Base-by-base conservation (phyloP, 192 early-diverging fungal species). In the Coemansia furcata region DNA sequence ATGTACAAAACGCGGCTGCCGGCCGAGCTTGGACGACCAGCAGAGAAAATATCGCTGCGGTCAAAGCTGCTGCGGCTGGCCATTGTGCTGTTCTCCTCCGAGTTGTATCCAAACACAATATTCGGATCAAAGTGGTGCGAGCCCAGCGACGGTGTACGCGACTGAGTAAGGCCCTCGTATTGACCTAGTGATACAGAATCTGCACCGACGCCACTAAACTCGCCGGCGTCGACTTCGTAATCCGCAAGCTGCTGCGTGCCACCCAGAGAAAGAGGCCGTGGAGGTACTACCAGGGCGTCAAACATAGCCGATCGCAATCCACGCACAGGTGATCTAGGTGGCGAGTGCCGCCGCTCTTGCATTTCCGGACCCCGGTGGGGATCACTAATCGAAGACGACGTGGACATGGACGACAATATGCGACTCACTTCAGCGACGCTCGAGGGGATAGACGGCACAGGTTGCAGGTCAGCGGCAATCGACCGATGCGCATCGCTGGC, bases 81-180 rank as follows among this genome's bases (percentile, higher is more conserved):
- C 74, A 82, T 73, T 1, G 79, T 82, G 74, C 79, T 82, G 67
- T 69, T 76, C 32, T 82, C 79, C 49, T 82, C 79, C 2, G 74
- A 76, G 40, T 67, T 82, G 33, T 76, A 76, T 0, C 74, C 79
- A 73, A 76, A 82, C 61, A 82, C 73, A 29, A 76, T 33, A 38
- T 70, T 69, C 19, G 79, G 69, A 44, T 82, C 79, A 67, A 76
- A 82, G 15, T 74, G 59, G 49, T 76, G 69, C 63, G 77, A 80
- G 46, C 72, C 69, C 35, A 50, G 32, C 2, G 77, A 80, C 6
- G 68, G 64, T 1, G 77, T 43, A 29, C 38, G 68, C 12, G 72
- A 74, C 38, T 79, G 68, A 0, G 62, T 49, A 17, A 62, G 59
- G 10, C 75, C 72, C 50, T 75, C 73, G 8, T 59, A 59, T 7